phyloP scores from a whole-genome alignment of 176 grass and related monocot genomes.

The Musa schizocarpa region DNA sequence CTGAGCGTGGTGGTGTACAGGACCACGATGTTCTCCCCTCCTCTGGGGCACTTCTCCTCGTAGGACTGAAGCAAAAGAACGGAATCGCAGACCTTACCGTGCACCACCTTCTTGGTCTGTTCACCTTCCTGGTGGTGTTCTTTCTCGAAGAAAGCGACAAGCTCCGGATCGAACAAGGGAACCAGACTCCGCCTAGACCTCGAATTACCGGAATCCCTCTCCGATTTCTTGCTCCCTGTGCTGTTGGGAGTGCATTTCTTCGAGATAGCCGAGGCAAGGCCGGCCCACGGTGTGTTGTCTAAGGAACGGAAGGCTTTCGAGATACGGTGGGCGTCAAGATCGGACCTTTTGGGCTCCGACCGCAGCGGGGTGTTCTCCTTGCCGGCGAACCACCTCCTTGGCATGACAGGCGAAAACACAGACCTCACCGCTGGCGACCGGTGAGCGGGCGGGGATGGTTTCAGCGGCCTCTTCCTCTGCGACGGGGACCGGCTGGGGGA shows the following conservation, averaged over 20 bases:
- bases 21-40: constrained; percentile 53
- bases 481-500: constrained; percentile 37
- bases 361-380: constrained; percentile 86
- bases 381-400: constrained; percentile 26
- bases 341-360: constrained; percentile 35
- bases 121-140: constrained; percentile 71
- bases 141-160: constrained; percentile 70
- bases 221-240: constrained; percentile 33
- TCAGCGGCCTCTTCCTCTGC: constrained; percentile 37
- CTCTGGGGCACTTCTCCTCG: constrained; percentile 47
- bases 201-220: constrained; percentile 24
- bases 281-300: constrained; percentile 56
- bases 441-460: constrained; percentile 18
- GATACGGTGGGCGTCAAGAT: constrained; percentile 33
- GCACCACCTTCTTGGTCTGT: constrained; percentile 60
- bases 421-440: constrained; percentile 52
- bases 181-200: constrained; percentile 73
- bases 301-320: constrained; percentile 63
- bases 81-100: constrained; percentile 36
- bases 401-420: constrained; percentile 42
- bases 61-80: constrained; percentile 40
- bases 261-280: constrained; percentile 22
- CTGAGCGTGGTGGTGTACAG: constrained; percentile 88
- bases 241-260: constrained; percentile 52
- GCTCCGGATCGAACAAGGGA: constrained; percentile 89